Evolutionary conservation across 2,329 filamentous ascomycete genomes (phyloP).

Genomic region (Exophiala lecanii-corni): DNA sequence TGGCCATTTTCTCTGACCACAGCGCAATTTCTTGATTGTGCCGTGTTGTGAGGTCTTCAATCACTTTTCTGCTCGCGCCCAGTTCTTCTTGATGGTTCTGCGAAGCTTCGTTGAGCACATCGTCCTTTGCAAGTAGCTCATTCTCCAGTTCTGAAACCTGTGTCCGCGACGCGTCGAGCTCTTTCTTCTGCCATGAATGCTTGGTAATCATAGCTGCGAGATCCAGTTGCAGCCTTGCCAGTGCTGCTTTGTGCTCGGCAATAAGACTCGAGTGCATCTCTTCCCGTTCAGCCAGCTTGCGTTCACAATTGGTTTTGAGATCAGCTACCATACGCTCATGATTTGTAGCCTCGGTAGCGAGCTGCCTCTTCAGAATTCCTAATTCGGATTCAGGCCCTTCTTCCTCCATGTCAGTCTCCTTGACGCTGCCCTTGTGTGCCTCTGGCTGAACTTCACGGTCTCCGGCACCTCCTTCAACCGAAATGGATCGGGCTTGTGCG

Average conservation of each 20-base stretch:
- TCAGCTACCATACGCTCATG: slow-evolving; percentile 8
- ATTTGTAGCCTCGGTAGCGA: slow-evolving; percentile 32
- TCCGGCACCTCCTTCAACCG: slow-evolving; percentile 30
- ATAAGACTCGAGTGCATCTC: slow-evolving; percentile 9
- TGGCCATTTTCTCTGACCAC: slow-evolving; percentile 10
- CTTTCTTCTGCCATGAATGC: slow-evolving; percentile 21
- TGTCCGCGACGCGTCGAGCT: slow-evolving; percentile 16
- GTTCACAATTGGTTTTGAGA: slow-evolving; percentile 7
- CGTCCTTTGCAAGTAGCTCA: slow-evolving; percentile 7
- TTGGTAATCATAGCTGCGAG: slow-evolving; percentile 23
- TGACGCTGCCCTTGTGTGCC: slow-evolving; percentile 34
- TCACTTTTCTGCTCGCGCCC: slow-evolving; percentile 2
- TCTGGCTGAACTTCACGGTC: slow-evolving; percentile 30
- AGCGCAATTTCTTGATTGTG: slow-evolving; percentile 10
- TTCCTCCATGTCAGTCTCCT: slow-evolving; percentile 36
- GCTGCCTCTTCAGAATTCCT: slow-evolving; percentile 31
- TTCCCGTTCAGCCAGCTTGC: slow-evolving; percentile 11
- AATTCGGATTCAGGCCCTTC: slow-evolving; percentile 34
- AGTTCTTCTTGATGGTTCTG: slow-evolving; percentile 11
- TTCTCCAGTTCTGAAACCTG: slow-evolving; percentile 10
- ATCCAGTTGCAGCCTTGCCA: slow-evolving; percentile 23
- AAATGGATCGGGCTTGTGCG: slow-evolving; percentile 37
- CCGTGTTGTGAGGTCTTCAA: slow-evolving; percentile 8
- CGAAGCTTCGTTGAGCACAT: slow-evolving; percentile 8
- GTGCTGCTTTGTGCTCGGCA: slow-evolving; percentile 15